Evolutionary conservation across 768 basidiomycete species (phyloP), one percentile per base, ranked within the genome.

Genomic region (Rhodotorula paludigena): DNA sequence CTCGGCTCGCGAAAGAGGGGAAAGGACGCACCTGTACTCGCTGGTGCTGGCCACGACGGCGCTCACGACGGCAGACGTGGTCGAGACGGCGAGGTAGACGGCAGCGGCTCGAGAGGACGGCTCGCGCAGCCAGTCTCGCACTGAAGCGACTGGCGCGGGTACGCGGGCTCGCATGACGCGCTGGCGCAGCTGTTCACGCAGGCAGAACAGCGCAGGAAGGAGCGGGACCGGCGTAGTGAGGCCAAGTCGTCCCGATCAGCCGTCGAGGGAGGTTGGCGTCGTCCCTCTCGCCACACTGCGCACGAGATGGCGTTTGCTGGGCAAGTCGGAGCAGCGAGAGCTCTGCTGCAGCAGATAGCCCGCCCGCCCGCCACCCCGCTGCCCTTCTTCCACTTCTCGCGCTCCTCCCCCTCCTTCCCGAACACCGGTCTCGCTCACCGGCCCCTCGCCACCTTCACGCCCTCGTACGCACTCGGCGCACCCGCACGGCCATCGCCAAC

Each of bases 11-110:
- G n/a, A 28, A 1, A 28, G 6, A 35, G 11, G 11, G n/a, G 23
- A 5, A 4, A 1, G 3, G 36, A 18, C 62, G n/a, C 23, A 42
- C 62, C 62, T 51, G 57, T 64, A 64, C 30, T 64, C 63, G 57
- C 63, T 64, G 16, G 32, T 12, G 28, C 49, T 52, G 16, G 51
- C 63, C 0, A 64, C 20, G 11, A 42, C 16, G 12, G 49, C 33
- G 20, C 23, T 16, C 10, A 58, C 3, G 25, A 53, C 8, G 18
- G n/a, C 21, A 1, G 49, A 10, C 1, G 42, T 4, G 1, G 57
- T 32, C 2, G 51, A 41, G 33, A 42, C n/a, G 32, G 36, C 21
- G 41, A 53, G 33, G 57, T 64, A 64, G n/a, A 32, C 4, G 12
- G 3, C 42, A 5, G 5, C 35, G 1, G 52, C 48, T 15, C 42